A percentile compares a stretch with the other conserved stretches of the same genome.
Evolutionary conservation across 2,329 filamentous ascomycete species (phyloP).

Genomic region (Penicillium oxalicum): DNA sequence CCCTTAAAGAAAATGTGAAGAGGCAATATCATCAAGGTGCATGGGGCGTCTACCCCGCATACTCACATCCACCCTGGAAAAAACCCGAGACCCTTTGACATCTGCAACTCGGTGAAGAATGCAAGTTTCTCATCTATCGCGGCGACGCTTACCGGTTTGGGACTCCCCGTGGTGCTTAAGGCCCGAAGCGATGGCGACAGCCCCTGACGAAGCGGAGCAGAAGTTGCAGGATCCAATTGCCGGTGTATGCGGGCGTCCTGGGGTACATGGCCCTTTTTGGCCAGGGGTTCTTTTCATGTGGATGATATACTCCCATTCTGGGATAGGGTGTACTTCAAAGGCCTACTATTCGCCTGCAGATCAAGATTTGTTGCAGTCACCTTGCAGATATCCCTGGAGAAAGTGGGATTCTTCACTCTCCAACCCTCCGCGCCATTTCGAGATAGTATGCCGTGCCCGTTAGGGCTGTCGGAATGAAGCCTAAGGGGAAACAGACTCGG

Average conservation of each 20-base stretch:
- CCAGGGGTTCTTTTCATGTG: no score
- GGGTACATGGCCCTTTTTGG: no score
- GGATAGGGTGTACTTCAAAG: neutral
- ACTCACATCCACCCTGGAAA: neutral
- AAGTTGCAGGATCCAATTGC: neutral
- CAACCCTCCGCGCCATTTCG: conserved; percentile 7
- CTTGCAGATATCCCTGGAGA: neutral
- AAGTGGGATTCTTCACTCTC: neutral
- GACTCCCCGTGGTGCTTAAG: conserved; percentile 4
- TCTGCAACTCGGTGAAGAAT: conserved; percentile 4
- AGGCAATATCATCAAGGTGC: no score
- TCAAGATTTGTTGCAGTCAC: no score
- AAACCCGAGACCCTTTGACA: neutral
- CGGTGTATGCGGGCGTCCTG: neutral
- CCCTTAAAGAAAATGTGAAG: no score
- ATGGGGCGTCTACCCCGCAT: neutral
- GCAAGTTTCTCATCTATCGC: neutral
- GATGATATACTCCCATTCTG: neutral
- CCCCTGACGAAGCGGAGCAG: neutral
- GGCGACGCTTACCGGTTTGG: conserved; percentile 1
- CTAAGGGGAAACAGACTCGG: no score
- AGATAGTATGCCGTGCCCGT: conserved; percentile 8
- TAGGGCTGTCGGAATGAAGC: neutral
- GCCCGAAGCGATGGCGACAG: neutral
- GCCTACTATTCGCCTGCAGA: neutral